Percentiles rank a stretch among this genome's conserved stretches.
These are phyloP conservation scores for Ceratobasidium sp. DNA, from an alignment of 1,284 basidiomycete genomes.

Conservation along the genomic window DNA sequence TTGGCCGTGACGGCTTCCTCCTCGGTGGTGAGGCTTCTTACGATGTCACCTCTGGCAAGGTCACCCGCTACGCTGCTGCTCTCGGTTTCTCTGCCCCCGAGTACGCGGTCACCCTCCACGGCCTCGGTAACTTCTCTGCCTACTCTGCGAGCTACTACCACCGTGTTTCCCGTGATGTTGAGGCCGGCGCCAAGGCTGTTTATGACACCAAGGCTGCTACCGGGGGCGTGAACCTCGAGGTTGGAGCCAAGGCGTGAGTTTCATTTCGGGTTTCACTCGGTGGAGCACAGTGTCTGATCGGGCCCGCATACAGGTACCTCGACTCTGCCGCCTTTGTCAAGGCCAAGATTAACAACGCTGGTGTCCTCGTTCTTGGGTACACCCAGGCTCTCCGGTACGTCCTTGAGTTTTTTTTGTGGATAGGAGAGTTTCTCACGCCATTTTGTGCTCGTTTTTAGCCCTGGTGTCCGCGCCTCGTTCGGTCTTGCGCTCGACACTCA, in stretches of 20 bases:
- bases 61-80: constrained; percentile 93
- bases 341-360: constrained; percentile 98
- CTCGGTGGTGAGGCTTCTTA: constrained; percentile 96
- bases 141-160: constrained; percentile 99
- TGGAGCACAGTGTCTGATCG: neutral
- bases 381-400: constrained; percentile 77
- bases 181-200: constrained; percentile 97
- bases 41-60: constrained; percentile 93
- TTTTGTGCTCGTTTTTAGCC: constrained; percentile 66
- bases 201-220: constrained; percentile 95
- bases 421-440: constrained; percentile 8
- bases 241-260: constrained; percentile 92
- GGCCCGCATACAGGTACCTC: constrained; percentile 67
- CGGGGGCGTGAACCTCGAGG: constrained; percentile 90
- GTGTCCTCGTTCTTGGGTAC: constrained; percentile 84
- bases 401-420: neutral
- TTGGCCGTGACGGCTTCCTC: constrained; percentile 98
- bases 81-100: constrained; percentile 96
- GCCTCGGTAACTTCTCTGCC: constrained; percentile 92
- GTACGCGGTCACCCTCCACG: constrained; percentile 96
- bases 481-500: constrained; percentile 63
- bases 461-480: constrained; percentile 89
- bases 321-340: constrained; percentile 94
- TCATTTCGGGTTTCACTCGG: neutral
- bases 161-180: constrained; percentile 92